Evolutionary conservation across 2,329 filamentous ascomycete genomes (phyloP).

Genomic region (Ophiostoma piceae): DNA sequence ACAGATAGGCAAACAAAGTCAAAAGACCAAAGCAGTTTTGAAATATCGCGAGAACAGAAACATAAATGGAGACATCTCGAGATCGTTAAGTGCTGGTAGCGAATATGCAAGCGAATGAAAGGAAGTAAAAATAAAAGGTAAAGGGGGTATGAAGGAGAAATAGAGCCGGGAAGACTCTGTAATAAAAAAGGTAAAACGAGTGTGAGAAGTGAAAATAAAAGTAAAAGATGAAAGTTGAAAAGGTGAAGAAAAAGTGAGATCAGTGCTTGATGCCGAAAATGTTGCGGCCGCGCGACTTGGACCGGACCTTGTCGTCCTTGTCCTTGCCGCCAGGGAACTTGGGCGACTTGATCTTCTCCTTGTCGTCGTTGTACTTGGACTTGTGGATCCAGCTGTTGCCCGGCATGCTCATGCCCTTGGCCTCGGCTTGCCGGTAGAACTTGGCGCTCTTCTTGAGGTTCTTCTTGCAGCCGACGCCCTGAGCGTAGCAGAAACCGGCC

Average conservation of each 20-base stretch:
- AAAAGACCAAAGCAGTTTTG: conserved; percentile 13
- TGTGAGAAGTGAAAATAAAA: conserved; percentile 1
- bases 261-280: conserved; percentile 55
- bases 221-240: neutral
- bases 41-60: neutral
- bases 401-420: conserved; percentile 93
- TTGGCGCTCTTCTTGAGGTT: conserved; percentile 89
- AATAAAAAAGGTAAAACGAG: conserved; percentile 1
- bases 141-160: conserved; percentile 6
- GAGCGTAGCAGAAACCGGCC: conserved; percentile 91
- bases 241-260: neutral
- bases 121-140: neutral
- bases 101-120: neutral
- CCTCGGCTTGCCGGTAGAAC: conserved; percentile 84
- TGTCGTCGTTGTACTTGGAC: conserved; percentile 75
- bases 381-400: conserved; percentile 99
- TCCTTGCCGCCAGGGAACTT: conserved; percentile 38
- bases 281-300: conserved; percentile 67
- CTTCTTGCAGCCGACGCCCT: conserved; percentile 92
- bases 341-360: conserved; percentile 39
- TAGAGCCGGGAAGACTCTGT: neutral
- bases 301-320: conserved; percentile 65
- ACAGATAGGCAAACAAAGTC: neutral
- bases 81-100: conserved; percentile 5
- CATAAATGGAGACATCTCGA: conserved; percentile 4